Evolutionary conservation across 2,329 filamentous ascomycete genomes (phyloP), one percentile per base, ranked within the genome.

Genomic region (Hymenoscyphus linearis): DNA sequence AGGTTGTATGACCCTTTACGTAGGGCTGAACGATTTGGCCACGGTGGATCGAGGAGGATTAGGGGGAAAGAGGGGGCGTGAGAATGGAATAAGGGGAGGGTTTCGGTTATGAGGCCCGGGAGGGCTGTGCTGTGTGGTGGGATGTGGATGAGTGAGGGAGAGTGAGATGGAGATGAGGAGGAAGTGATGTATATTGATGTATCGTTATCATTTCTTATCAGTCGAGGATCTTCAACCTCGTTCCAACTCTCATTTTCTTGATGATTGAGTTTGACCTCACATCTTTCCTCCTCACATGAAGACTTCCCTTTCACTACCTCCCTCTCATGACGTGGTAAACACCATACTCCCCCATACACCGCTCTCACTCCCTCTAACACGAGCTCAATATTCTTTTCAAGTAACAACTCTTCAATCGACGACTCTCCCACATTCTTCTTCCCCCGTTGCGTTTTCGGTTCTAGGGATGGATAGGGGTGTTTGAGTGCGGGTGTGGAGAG

Each of bases 11-110:
- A 68, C 69, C 76, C 78, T 68, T 83, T 85, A 44, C 88, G 80
- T 66, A 82, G 82, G 14, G 85, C 90, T 5, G 89, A 93, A 53
- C 86, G 82, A 70, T 91, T 93, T 0, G 90, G 89, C 90, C 90
- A 93, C 1, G 90, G 90, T 2, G 90, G 90, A 70, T 93, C 90
- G 22, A 93, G 76, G 7, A 92, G 72, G 40, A 93, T 78, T 52
- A 93, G 76, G 65, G 89, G 78, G 72, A 93, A 92, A 6, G 72
- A 68, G 22, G 81, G 79, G 1, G 80, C 78, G 2, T 69, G 70
- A 14, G 73, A 66, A 0, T 77, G 65, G 65, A 86, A 81, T 0
- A 65, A 64, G 2, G 71, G 67, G 40, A 77, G 73, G 52, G 74
- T 74, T 4, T 75, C 76, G 64, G 71, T 73, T 65, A 80, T 80